Base-by-base conservation (phyloP, 139 green algal genomes). In the Micractinium sp. region DNA sequence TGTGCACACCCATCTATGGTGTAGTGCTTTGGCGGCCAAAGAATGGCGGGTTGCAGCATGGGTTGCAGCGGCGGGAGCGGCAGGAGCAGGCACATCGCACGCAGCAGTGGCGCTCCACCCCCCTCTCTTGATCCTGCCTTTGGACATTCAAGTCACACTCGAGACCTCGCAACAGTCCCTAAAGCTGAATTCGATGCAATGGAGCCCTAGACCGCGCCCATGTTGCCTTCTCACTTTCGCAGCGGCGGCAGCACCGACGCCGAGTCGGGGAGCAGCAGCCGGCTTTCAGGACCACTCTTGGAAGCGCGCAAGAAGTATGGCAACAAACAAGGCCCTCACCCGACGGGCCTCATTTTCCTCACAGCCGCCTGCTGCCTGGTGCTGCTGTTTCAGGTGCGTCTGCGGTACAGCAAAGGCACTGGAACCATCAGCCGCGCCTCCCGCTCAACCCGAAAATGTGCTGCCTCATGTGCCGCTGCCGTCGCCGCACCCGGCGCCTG, bases 321-420 rank as follows among this genome's bases (percentile, higher is more conserved):
- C 71, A 77, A 38, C 71, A 77, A 77, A 23, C 35, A 80, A 36
- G 39, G 36, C 33, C 33, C 33, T 47, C 74, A 27, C 14, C 74
- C 83, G 0, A 29, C 56, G 15, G 83, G 83, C 18, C 67, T 87
- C 19, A 81, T 80, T 33, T n/a, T 79, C 7, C 39, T 87, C 2
- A 87, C 83, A 1, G 38, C 47, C 38, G 71, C 83, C 27, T 87
- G 83, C 67, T 80, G 66, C 39, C 0, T 67, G 23, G 38, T 87
- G 66, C 83, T 87, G 27, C 33, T 80, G 27, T 87, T 87, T 33
- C 83, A 87, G 83, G 83, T 87, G 12, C 38, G 83, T 60, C 63
- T 18, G 35, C 27, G 38, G 25, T 66, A 7, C 38, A 27, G 22
- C 5, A 38, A 23, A 9, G 19, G 1, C 76, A 60, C n/a, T 41